phyloP scores from a whole-genome alignment of 2,329 filamentous ascomycete genomes.

The Chaetomiaceae sp. region DNA sequence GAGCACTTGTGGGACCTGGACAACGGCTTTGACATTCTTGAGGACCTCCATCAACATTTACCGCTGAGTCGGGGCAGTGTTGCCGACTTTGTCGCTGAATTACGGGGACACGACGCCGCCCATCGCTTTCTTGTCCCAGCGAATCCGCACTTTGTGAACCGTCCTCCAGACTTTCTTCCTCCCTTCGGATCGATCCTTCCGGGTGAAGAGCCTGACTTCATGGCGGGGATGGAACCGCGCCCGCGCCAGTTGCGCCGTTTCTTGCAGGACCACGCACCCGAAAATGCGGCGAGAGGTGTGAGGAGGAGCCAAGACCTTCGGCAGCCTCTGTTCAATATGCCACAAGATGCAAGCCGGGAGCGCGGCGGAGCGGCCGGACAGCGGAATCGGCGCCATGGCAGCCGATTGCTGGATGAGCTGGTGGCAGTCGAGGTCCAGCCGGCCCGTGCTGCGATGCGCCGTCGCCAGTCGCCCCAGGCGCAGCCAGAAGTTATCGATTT shows the following conservation, averaged over 20 bases:
- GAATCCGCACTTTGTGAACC: conserved; percentile 2
- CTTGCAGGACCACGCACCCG: background rate
- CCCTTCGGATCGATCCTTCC: background rate
- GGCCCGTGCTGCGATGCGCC: background rate
- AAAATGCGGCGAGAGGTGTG: background rate
- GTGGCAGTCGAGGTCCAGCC: conserved; percentile 28
- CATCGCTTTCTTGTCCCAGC: background rate
- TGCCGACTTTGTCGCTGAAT: background rate
- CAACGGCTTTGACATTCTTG: background rate
- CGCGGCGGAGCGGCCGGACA: background rate
- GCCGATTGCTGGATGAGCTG: conserved; percentile 27
- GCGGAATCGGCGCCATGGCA: background rate
- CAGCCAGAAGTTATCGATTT: conserved; percentile 39
- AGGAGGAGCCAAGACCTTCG: conserved; percentile 7
- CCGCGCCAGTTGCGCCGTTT: background rate
- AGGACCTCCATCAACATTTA: background rate
- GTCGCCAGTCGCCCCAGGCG: background rate
- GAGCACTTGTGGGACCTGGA: background rate
- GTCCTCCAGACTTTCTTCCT: background rate
- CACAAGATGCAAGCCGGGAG: background rate
- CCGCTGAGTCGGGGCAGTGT: background rate
- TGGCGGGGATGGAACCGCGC: conserved; percentile 1
- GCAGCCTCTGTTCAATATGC: conserved; percentile 9
- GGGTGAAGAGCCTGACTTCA: background rate
- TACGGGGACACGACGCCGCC: background rate